Evolutionary conservation across 148 eudicot genomes (phyloP), one percentile per base, ranked within the genome.

Genomic region (Pouteria glomerata): DNA sequence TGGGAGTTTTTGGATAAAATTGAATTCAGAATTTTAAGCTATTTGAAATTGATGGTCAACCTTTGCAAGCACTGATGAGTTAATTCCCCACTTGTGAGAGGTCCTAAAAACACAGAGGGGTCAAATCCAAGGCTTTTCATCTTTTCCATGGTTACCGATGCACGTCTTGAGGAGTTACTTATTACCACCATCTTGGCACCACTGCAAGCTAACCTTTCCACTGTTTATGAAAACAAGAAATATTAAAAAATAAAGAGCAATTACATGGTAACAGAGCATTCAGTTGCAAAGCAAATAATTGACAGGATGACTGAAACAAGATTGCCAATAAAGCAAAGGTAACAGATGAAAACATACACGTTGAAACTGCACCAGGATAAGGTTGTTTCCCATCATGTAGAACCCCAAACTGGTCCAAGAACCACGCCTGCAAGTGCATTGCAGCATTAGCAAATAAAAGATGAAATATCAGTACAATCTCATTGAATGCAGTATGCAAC

Each of bases 301-400:
- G 35, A 44, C 62, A 45, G n/a, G 52, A 59, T 6, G 73, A 19
- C 27, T 42, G 57, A 74, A 74, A 69, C 73, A 73, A 77, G 56
- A 78, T 76, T 57, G 77, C 81, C 74, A 77, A 82, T 73, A 50
- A 72, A 67, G 57, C 24, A 75, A 68, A 69, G 39, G 69, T 68
- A 75, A 80, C 63, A 74, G 77, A 69, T 70, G 56, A 77, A 68
- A 77, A 80, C 90, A 66, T 88, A 93, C 98, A 83, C 10, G 44
- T 39, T 39, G 44, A 39, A 39, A 39, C 10, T 39, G 44, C 98
- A 62, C 98, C 97, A 2, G 97, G 98, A 75, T 94, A 94, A 30
- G 98, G 88, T 75, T 86, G 88, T 75, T 94, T 94, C 45, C 98
- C 98, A 78, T 94, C 98, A 58, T 94, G 98, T 68, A 94, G 93